A percentile compares a stretch with the other conserved stretches of the same genome.
Conservation (phyloP, 2,329 filamentous ascomycete species). For the Leptographium lundbergii region DNA sequence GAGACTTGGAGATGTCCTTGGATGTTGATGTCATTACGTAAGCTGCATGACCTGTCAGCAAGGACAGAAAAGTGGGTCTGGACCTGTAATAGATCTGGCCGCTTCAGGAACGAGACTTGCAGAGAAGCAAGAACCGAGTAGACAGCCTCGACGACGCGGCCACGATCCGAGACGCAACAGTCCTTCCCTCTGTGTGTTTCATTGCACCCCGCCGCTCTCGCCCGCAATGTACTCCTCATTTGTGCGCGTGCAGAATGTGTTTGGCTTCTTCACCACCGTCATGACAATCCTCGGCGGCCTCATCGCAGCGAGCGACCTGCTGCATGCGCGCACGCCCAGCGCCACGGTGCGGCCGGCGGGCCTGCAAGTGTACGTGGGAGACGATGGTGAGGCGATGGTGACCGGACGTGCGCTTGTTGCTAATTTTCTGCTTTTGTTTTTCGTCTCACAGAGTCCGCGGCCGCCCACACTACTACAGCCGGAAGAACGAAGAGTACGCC, state of each 20-base stretch:
- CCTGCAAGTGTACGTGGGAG: conserved; percentile 62
- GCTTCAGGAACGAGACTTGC: not conserved
- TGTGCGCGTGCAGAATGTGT: conserved; percentile 79
- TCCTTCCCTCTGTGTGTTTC: not conserved
- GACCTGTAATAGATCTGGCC: not conserved
- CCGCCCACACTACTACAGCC: conserved; percentile 88
- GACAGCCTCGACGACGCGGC: not conserved
- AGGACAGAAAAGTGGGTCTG: not conserved
- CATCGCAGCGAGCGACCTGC: conserved; percentile 69
- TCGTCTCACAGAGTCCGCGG: conserved; percentile 58
- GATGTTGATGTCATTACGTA: not conserved
- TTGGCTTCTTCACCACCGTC: conserved; percentile 96
- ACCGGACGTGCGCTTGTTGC: conserved; percentile 3
- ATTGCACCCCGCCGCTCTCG: not conserved
- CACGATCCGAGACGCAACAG: not conserved
- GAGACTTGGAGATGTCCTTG: too few relatives aligned
- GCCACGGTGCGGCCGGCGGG: conserved; percentile 53
- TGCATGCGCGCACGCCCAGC: conserved; percentile 54
- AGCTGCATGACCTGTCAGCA: not conserved
- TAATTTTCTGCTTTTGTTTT: not conserved
- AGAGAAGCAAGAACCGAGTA: not conserved
- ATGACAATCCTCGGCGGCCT: conserved; percentile 68
- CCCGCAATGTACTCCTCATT: conserved; percentile 73
- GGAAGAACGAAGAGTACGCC: conserved; percentile 90
- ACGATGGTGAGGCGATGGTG: too few relatives aligned